Conservation (phyloP, 768 basidiomycete genomes). For the Suillus bovinus region DNA sequence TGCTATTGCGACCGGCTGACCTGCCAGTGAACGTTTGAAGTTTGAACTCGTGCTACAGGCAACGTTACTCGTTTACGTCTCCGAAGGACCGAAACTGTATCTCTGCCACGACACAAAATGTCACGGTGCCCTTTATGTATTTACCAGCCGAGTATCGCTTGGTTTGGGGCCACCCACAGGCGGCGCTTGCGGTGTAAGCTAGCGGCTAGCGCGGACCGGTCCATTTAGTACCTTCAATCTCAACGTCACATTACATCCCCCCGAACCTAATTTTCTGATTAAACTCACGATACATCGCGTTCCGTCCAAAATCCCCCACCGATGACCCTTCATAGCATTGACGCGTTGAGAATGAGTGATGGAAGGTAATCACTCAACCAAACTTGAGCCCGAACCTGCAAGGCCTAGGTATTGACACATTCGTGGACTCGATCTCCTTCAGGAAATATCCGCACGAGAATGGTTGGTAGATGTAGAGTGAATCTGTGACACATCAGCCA, state of each 20-base stretch:
- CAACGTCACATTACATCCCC: too few species aligned
- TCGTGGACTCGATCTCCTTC: background rate
- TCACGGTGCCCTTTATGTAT: too few species aligned
- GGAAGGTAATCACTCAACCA: background rate
- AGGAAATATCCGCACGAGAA: background rate
- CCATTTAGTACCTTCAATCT: too few species aligned
- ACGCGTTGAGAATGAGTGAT: background rate
- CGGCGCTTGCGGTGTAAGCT: too few species aligned
- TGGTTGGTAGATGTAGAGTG: background rate
- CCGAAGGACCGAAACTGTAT: background rate
- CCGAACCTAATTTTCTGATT: slow-evolving; percentile 1
- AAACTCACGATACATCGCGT: background rate
- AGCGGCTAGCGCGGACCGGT: background rate
- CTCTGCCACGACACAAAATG: slow-evolving; percentile 2
- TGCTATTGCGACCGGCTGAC: background rate
- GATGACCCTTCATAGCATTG: background rate
- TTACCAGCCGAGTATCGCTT: too few species aligned
- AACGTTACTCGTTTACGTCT: background rate
- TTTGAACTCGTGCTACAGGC: background rate
- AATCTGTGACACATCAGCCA: background rate
- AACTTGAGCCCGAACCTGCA: background rate
- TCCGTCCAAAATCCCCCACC: background rate
- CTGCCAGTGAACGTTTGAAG: background rate
- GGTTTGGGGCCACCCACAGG: too few species aligned
- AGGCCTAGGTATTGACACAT: background rate